A percentile compares a stretch with the other conserved stretches of the same genome.
These are phyloP conservation scores for Entelexis paramagnoliae DNA, from an alignment of 1,139 yeast species.

Conservation along the genomic window DNA sequence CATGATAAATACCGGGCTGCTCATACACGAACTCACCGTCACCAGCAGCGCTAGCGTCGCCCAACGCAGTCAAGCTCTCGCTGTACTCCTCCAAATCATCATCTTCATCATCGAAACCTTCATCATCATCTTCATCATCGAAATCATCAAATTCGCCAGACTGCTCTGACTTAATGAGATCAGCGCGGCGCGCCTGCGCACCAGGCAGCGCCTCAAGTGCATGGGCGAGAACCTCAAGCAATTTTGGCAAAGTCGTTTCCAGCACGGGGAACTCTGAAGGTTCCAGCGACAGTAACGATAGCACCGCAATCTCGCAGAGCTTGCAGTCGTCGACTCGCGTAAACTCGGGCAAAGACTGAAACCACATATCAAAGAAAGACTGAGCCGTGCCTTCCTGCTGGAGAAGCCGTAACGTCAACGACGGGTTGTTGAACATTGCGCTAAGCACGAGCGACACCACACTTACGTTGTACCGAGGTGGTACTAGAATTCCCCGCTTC, in stretches of 20 bases:
- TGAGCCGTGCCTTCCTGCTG: conserved; percentile 40
- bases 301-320: conserved; percentile 56
- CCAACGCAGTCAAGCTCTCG: neutral
- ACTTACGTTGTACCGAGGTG: conserved; percentile 42
- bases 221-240: conserved; percentile 42
- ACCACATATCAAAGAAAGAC: conserved; percentile 59
- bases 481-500: conserved; percentile 1
- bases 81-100: neutral
- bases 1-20: conserved; percentile 7
- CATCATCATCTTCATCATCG: conserved; percentile 39
- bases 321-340: conserved; percentile 77
- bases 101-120: conserved; percentile 31
- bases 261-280: conserved; percentile 31
- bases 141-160: conserved; percentile 29
- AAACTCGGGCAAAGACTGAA: conserved; percentile 45
- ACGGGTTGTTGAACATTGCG: conserved; percentile 53
- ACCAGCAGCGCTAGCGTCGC: conserved; percentile 5
- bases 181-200: conserved; percentile 58
- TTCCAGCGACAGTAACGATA: conserved; percentile 38
- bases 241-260: conserved; percentile 28
- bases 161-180: conserved; percentile 46
- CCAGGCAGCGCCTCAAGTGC: conserved; percentile 54
- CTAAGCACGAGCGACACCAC: conserved; percentile 59
- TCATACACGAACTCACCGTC: conserved; percentile 18
- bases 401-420: conserved; percentile 45